phyloP scores from a whole-genome alignment of 2,329 filamentous ascomycete genomes.

The Aspergillus arachidicola region DNA sequence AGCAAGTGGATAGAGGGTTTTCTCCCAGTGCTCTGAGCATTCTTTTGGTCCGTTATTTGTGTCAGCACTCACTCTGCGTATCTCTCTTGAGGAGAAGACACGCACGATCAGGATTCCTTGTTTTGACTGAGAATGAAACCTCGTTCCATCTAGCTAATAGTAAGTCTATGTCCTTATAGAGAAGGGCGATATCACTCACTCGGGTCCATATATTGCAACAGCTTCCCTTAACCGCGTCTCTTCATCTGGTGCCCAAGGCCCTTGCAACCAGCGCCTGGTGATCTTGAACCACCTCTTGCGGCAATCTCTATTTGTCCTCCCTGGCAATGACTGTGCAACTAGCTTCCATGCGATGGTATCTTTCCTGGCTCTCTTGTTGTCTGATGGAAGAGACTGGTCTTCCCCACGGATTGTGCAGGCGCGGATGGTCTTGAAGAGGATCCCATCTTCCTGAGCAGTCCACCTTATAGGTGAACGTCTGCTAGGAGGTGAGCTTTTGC shows the following conservation, averaged over 20 bases:
- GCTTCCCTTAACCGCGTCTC: not conserved
- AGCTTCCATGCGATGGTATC: not conserved
- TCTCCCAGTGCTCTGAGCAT: not conserved
- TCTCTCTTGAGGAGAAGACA: not conserved
- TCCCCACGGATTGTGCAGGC: not conserved
- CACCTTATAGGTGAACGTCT: not conserved
- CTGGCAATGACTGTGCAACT: not conserved
- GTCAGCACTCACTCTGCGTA: not conserved
- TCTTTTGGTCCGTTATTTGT: not conserved
- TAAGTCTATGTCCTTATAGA: not conserved
- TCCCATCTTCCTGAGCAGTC: not conserved
- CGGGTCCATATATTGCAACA: not conserved
- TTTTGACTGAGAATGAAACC: not conserved
- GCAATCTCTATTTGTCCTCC: not conserved
- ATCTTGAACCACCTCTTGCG: not conserved
- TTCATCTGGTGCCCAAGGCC: not conserved
- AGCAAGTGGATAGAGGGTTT: not conserved
- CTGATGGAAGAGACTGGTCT: not conserved
- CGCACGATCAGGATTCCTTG: not conserved
- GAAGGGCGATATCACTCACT: not conserved
- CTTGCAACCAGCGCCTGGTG: not conserved
- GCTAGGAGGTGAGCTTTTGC: not conserved
- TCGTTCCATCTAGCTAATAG: not conserved
- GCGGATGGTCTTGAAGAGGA: not conserved
- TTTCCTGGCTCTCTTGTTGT: not conserved